Percentiles rank a stretch among this genome's conserved stretches.
Conservation (phyloP, 345 rosid genomes). For the Aethionema arabicum region DNA sequence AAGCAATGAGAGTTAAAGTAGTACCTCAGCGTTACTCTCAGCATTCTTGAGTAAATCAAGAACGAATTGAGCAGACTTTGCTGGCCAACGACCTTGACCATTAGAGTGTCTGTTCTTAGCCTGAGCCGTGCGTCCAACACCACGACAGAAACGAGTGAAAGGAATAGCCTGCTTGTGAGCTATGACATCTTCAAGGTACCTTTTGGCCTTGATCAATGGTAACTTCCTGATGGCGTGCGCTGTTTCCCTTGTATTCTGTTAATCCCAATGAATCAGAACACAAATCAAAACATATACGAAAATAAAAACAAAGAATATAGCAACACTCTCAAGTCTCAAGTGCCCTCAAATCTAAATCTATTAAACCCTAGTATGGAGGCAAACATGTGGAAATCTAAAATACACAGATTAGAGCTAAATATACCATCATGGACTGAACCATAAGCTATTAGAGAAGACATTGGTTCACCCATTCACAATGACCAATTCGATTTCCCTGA, state of each 20-base stretch:
- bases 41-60: slow-evolving; percentile 64
- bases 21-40: slow-evolving; percentile 78
- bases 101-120: slow-evolving; percentile 79
- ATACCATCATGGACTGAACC: slow-evolving; percentile 66
- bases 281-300: neutral
- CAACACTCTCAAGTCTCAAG: too few relatives aligned
- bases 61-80: slow-evolving; percentile 52
- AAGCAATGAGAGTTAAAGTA: neutral
- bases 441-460: slow-evolving; percentile 40
- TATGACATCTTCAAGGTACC: slow-evolving; percentile 75
- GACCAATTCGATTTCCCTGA: slow-evolving; percentile 52
- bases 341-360: too few relatives aligned
- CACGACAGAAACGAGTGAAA: slow-evolving; percentile 69
- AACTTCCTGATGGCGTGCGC: slow-evolving; percentile 60
- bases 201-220: slow-evolving; percentile 64
- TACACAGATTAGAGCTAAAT: neutral
- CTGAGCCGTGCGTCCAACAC: slow-evolving; percentile 79
- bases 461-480: slow-evolving; percentile 69
- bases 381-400: too few relatives aligned
- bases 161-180: slow-evolving; percentile 84
- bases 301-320: neutral
- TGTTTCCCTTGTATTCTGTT: slow-evolving; percentile 73
- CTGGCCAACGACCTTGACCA: slow-evolving; percentile 85
- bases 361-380: too few relatives aligned
- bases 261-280: neutral